Percentiles rank a stretch among this genome's conserved stretches.
These are phyloP conservation scores for Cadophora sp. DNA, from an alignment of 2,329 filamentous ascomycete genomes.

Conservation along the genomic window DNA sequence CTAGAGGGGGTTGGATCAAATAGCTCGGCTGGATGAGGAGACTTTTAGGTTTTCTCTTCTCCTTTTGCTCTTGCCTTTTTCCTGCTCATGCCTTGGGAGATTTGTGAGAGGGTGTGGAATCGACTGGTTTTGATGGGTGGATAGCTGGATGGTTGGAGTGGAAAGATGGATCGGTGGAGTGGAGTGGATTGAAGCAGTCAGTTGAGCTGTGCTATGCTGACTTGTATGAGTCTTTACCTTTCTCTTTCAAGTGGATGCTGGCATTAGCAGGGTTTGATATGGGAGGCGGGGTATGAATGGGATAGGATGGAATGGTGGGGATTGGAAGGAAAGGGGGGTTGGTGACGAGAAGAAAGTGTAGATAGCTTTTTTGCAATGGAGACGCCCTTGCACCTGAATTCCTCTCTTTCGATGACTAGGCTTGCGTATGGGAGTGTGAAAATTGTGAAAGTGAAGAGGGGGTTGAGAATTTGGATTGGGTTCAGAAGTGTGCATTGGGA, in stretches of 20 bases:
- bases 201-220: slow-evolving; percentile 19
- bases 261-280: slow-evolving; percentile 27
- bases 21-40: slow-evolving; percentile 16
- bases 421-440: too few relatives aligned
- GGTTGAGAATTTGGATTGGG: too few relatives aligned
- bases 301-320: slow-evolving; percentile 5
- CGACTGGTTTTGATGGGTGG: not conserved
- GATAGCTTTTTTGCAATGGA: slow-evolving; percentile 36
- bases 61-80: not conserved
- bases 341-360: slow-evolving; percentile 10
- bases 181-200: not conserved
- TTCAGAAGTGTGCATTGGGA: too few relatives aligned
- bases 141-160: not conserved
- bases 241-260: slow-evolving; percentile 29
- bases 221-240: not conserved
- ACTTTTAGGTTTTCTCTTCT: slow-evolving; percentile 13
- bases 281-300: not conserved
- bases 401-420: too few relatives aligned
- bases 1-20: not conserved
- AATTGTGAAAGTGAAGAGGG: too few relatives aligned
- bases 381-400: slow-evolving; percentile 10
- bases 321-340: too few relatives aligned
- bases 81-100: not conserved
- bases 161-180: not conserved
- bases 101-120: not conserved